These are phyloP conservation scores for Coemansia sp. DNA, from an alignment of 192 early-diverging fungal genomes.

Conservation along the genomic window DNA sequence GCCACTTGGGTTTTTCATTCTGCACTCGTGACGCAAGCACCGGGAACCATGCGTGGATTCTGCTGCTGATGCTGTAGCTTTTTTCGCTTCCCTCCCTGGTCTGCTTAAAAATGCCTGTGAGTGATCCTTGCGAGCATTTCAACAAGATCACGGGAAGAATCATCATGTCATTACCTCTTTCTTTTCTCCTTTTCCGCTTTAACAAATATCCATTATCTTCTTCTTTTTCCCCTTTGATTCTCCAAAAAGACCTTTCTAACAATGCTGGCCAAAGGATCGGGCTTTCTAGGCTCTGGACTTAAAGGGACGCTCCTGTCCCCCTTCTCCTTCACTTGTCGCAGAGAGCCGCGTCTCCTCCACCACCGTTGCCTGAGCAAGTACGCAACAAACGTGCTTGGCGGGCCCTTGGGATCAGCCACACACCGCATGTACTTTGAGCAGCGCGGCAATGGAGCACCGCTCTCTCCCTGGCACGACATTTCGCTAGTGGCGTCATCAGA, in stretches of 20 bases:
- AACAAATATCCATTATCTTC: background rate
- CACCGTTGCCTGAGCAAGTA: conserved; percentile 8
- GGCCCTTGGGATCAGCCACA: conserved; percentile 22
- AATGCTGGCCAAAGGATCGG: conserved; percentile 7
- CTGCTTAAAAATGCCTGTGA: no score
- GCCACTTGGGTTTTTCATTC: background rate
- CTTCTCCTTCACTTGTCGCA: background rate
- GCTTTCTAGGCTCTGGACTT: background rate
- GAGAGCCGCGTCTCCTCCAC: background rate
- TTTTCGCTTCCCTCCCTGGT: no score
- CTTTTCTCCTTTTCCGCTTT: background rate
- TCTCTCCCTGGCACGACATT: conserved; percentile 98
- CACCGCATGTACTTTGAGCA: conserved; percentile 55
- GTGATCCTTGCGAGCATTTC: no score
- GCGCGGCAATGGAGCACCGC: conserved; percentile 60
- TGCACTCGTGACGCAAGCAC: conserved; percentile 14
- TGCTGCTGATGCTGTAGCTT: background rate
- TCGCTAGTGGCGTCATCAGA: conserved; percentile 69
- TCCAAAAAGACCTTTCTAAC: no score
- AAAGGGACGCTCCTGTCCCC: background rate
- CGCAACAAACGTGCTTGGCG: conserved; percentile 17
- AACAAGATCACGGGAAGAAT: no score
- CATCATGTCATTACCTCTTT: background rate
- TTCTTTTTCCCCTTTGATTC: background rate
- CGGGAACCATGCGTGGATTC: background rate